Percentiles rank a stretch among this genome's conserved stretches.
These are phyloP conservation scores for Arabis hirsuta DNA, from an alignment of 345 rosid genomes.

Conservation along the genomic window DNA sequence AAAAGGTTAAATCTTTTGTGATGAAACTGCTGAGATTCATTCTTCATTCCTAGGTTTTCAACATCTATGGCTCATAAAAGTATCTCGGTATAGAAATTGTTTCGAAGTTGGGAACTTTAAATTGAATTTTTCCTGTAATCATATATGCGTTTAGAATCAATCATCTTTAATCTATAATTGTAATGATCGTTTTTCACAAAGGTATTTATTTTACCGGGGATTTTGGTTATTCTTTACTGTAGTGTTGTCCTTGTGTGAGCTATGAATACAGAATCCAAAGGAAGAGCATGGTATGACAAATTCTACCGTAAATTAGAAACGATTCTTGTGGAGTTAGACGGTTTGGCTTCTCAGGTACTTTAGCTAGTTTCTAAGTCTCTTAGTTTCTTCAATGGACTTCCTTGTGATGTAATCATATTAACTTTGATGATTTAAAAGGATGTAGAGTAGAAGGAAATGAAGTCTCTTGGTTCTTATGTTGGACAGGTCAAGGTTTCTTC, in stretches of 20 bases:
- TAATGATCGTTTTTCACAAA: conserved; percentile 15
- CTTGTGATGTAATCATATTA: not conserved
- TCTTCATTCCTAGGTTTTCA: not conserved
- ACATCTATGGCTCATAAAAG: conserved; percentile 18
- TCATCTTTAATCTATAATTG: not conserved
- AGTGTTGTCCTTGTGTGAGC: conserved; percentile 18
- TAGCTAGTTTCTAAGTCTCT: conserved; percentile 4
- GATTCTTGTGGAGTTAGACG: conserved; percentile 67
- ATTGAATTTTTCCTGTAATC: conserved; percentile 16
- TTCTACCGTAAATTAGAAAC: conserved; percentile 70
- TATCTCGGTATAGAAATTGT: not conserved
- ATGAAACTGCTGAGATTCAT: conserved; percentile 24
- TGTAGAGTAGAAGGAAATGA: conserved; percentile 11
- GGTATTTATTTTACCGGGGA: not conserved
- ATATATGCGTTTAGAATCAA: conserved; percentile 4
- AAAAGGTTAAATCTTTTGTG: not conserved
- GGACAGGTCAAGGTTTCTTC: conserved; percentile 45
- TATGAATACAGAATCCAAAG: conserved; percentile 62
- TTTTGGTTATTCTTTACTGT: conserved; percentile 25
- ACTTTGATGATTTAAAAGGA: conserved; percentile 1
- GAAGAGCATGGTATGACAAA: conserved; percentile 65
- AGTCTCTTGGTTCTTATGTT: conserved; percentile 24
- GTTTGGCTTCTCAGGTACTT: conserved; percentile 49
- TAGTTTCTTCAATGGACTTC: not conserved
- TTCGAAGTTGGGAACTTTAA: conserved; percentile 18